Percentiles rank a stretch among this genome's conserved stretches.
Evolutionary conservation across 768 basidiomycete genomes (phyloP).

Genomic region (Leccinum uliginosum): DNA sequence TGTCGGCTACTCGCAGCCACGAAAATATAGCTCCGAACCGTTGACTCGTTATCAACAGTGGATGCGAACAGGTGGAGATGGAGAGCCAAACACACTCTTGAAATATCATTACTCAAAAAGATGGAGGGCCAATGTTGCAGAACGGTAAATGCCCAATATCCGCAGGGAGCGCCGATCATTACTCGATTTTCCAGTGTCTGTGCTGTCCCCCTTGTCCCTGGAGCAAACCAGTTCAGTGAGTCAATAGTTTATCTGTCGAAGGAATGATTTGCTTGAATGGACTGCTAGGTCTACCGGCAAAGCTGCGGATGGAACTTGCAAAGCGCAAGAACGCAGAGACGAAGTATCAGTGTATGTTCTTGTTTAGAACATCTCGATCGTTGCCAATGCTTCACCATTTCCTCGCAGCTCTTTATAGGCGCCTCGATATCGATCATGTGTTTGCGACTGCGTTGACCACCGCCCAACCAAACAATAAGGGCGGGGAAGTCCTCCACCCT

Average conservation of each 20-base stretch:
- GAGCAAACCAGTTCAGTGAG: conserved; percentile 51
- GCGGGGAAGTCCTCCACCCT: conserved; percentile 42
- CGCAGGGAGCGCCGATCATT: neutral
- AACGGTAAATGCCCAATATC: conserved; percentile 40
- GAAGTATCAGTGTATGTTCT: conserved; percentile 25
- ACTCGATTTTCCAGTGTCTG: conserved; percentile 36
- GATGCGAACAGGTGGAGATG: conserved; percentile 29
- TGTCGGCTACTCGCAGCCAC: conserved; percentile 47
- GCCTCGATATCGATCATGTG: conserved; percentile 46
- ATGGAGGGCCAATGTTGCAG: conserved; percentile 39
- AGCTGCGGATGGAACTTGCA: conserved; percentile 36
- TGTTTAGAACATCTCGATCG: neutral
- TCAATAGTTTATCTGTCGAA: neutral
- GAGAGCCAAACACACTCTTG: conserved; percentile 31
- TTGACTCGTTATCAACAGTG: conserved; percentile 39
- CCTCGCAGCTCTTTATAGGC: conserved; percentile 47
- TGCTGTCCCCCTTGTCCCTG: conserved; percentile 48
- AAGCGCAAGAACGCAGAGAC: conserved; percentile 25
- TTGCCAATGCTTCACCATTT: conserved; percentile 4
- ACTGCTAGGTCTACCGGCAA: conserved; percentile 40
- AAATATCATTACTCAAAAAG: conserved; percentile 53
- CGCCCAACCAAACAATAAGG: conserved; percentile 48
- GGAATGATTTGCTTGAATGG: neutral
- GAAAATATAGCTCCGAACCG: conserved; percentile 41
- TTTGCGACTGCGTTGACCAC: conserved; percentile 67